phyloP scores from a whole-genome alignment of 371 early-diverging fungal species.

The Cokeromyces recurvatus region DNA sequence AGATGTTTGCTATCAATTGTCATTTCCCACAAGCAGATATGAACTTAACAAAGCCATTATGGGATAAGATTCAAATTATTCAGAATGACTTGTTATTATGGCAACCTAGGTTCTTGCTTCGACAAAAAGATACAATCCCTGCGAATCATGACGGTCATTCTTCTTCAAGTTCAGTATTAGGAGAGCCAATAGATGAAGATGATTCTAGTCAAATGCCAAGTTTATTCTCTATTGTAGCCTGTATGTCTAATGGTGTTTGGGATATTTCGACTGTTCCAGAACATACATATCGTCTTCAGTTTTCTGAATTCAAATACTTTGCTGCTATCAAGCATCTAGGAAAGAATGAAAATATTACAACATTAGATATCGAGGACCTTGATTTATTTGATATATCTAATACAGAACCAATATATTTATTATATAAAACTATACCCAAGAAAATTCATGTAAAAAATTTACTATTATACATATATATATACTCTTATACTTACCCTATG shows the following conservation, averaged over 20 bases:
- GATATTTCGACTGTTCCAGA: constrained; percentile 18
- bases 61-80: constrained; percentile 65
- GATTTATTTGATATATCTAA: constrained; percentile 38
- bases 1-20: constrained; percentile 61
- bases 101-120: constrained; percentile 44
- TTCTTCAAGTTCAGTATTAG: neutral
- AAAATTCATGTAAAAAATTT: constrained; percentile 40
- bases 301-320: constrained; percentile 55
- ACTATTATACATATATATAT: neutral
- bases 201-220: neutral
- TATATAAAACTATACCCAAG: constrained; percentile 49
- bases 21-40: constrained; percentile 62
- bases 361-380: constrained; percentile 55
- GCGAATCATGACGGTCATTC: constrained; percentile 25
- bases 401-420: constrained; percentile 17
- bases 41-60: constrained; percentile 50
- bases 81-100: constrained; percentile 69
- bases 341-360: constrained; percentile 49
- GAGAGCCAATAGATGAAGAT: neutral
- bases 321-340: constrained; percentile 54
- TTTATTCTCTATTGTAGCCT: constrained; percentile 30
- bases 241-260: constrained; percentile 40
- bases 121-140: neutral
- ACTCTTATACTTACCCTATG: neutral
- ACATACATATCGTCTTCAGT: constrained; percentile 38